Evolutionary conservation across 176 grass and related monocot genomes (phyloP), one percentile per base, ranked within the genome.

Genomic region (Echinochloa phyllopogon): DNA sequence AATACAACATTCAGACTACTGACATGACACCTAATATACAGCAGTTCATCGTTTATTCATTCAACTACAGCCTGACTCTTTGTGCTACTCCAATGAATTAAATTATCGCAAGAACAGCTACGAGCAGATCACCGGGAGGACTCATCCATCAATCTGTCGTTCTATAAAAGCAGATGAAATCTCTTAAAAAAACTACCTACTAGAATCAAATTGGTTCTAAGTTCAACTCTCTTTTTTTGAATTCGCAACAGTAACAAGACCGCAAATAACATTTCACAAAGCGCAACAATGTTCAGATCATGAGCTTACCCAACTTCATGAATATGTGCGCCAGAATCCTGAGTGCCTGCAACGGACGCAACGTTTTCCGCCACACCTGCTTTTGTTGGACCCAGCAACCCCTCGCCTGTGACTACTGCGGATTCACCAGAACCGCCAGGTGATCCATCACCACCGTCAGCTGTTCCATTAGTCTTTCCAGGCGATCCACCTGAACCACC

Each of bases 1-100:
- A 73, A 57, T 41, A 49, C 6, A 58, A 40, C 20, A 47, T 82
- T 82, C 33, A 86, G 9, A 70, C 76, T 53, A 24, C 2, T 48
- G 7, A 15, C 73, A 43, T 36, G 15, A 1, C 69, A 24, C 8
- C 21, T 24, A 49, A 65, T 17, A 17, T 47, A 36, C 21, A 6
- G 11, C 16, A 57, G 23, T 29, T 24, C 48, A 15, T 16, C 40
- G 45, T 21, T 24, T 75, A 40, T 10, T 24, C 33, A 38, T 58
- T 57, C 20, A 39, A 78, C 3, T 0, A 40, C 23, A 37, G 74
- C n/a, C n/a, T n/a, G n/a, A n/a, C n/a, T 10, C 7, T 53, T n/a
- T 60, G 36, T 57, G 24, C 18, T 67, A 39, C 20, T 81, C 8
- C 12, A 75, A 21, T 68, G 25, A 58, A 75, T 75, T 75, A 75